Evolutionary conservation across 768 basidiomycete genomes (phyloP), one percentile per base, ranked within the genome.

Genomic region (Daedalea quercina): DNA sequence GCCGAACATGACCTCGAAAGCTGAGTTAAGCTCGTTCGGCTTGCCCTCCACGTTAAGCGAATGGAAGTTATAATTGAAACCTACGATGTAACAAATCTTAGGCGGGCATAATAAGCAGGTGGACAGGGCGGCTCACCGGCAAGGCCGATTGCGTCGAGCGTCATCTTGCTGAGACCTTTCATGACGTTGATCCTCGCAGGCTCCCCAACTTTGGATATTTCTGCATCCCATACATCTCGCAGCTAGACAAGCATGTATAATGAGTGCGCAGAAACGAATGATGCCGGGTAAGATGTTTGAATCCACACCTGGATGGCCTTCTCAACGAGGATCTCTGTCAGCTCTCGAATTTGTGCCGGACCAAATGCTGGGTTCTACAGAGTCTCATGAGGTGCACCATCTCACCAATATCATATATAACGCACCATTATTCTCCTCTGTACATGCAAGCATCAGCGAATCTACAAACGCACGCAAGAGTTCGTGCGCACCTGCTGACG

Each of bases 321-420:
- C 2, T 75, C 72, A 3, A 81, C 56, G 54, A 85, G 84, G 9
- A 79, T 77, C 15, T 71, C 71, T 0, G 80, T 80, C 13, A 85
- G 60, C 45, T 76, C 77, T 3, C 82, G 70, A 28, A 85, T 73
- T 60, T 84, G 82, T 2, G 73, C 65, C 1, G 73, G 71, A 1
- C 83, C 81, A 57, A 87, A 87, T 0, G 82, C 82, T 15, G 84
- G 84, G 57, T 85, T 86, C 84, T 74, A 33, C 15, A 15, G 13
- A 40, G 13, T 15, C 7, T 15, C 15, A 15, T 40, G 37, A 40
- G 37, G 17, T 19, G 37, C 3, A 17, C 19, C 17, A 6, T 15
- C 4, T 40, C 7, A 40, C 15, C 37, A 40, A 44, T 3, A 25
- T 22, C 44, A 44, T n/a, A 20, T 11, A 44, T 9, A 17, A 3